phyloP scores from a whole-genome alignment of 2,329 filamentous ascomycete genomes.

The Ceratocystis cubensis region DNA sequence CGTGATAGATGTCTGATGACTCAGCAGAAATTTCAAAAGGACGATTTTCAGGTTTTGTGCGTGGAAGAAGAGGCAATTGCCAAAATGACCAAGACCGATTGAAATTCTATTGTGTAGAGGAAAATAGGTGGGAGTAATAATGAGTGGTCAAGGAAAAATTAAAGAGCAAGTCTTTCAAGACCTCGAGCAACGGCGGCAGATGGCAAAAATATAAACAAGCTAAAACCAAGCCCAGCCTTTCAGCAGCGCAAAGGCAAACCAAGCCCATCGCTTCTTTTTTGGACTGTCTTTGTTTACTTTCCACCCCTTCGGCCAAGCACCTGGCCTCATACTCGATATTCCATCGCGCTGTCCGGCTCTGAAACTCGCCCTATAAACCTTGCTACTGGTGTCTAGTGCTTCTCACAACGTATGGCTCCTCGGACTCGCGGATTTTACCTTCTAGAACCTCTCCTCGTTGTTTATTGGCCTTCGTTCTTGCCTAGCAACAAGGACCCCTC shows the following conservation, averaged over 20 bases:
- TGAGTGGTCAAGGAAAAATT: not conserved
- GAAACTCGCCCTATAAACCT: not conserved
- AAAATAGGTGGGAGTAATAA: not conserved
- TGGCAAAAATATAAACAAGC: not conserved
- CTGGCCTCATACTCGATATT: not conserved
- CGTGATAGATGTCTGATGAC: not conserved
- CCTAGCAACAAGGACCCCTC: not conserved
- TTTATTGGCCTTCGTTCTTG: not conserved
- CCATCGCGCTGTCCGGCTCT: not conserved
- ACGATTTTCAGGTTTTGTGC: not conserved
- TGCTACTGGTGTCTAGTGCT: not conserved
- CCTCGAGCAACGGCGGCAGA: not conserved
- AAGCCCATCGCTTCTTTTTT: not conserved
- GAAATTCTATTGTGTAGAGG: not conserved
- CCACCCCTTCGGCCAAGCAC: not conserved
- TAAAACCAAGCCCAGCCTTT: not conserved
- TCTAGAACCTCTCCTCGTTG: too few relatives aligned
- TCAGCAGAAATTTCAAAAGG: not conserved
- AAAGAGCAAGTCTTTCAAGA: not conserved
- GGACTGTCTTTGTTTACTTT: slow-evolving; percentile 10
- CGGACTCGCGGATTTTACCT: too few relatives aligned
- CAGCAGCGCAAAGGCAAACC: not conserved
- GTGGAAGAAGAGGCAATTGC: not conserved
- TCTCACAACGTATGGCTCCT: too few relatives aligned
- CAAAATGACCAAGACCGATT: too few relatives aligned